phyloP scores from a whole-genome alignment of 1,139 yeast genomes.

The Geotrichum histeridarum region DNA sequence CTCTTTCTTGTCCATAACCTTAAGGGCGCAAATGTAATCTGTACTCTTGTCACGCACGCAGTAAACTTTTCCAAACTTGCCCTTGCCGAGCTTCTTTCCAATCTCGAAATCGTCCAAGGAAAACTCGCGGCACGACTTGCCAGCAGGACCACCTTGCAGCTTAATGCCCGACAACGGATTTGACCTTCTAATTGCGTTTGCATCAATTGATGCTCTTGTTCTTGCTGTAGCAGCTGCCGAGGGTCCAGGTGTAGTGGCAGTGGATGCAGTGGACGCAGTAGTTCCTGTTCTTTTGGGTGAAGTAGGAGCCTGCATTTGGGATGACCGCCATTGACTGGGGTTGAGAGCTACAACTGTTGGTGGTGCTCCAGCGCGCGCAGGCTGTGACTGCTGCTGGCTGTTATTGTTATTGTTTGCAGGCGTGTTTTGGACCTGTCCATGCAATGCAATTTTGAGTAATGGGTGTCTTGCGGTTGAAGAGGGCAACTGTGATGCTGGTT shows the following conservation, averaged over 20 bases:
- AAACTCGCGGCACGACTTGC: constrained; percentile 27
- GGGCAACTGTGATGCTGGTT: background rate
- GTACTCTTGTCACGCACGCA: constrained; percentile 73
- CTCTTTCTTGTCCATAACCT: constrained; percentile 83
- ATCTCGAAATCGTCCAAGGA: constrained; percentile 68
- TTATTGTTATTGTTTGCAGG: background rate
- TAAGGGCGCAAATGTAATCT: constrained; percentile 82
- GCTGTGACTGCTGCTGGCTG: no score
- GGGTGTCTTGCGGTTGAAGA: constrained; percentile 25
- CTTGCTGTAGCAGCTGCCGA: constrained; percentile 9
- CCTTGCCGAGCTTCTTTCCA: constrained; percentile 86
- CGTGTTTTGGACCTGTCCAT: constrained; percentile 29
- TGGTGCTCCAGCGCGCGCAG: background rate
- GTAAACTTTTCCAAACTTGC: constrained; percentile 88
- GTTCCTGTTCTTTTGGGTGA: constrained; percentile 22
- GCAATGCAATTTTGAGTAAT: constrained; percentile 31
- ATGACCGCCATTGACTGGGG: constrained; percentile 28
- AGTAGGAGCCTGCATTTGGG: constrained; percentile 27
- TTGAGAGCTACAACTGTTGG: constrained; percentile 23
- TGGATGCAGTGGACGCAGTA: constrained; percentile 12
- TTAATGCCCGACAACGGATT: constrained; percentile 30
- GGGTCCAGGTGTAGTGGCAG: constrained; percentile 5
- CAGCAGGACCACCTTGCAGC: constrained; percentile 16
- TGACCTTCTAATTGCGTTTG: constrained; percentile 27
- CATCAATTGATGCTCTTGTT: constrained; percentile 20